Conservation (phyloP, 2,329 filamentous ascomycete species). For the Parascedosporium putredinis region DNA sequence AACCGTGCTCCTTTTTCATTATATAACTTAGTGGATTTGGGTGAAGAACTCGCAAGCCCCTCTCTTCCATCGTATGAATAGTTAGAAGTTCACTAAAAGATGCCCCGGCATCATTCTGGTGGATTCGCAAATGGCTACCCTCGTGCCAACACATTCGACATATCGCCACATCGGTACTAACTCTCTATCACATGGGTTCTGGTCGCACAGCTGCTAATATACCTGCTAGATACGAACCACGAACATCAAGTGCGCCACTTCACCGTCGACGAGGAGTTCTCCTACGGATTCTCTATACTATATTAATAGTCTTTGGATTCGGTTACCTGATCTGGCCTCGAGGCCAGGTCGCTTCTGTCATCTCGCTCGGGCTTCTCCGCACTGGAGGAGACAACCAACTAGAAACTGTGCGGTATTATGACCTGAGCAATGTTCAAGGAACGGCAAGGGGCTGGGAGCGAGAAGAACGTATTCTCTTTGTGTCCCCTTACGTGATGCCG, state of each 20-base stretch:
- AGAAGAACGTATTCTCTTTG: slow-evolving; percentile 93
- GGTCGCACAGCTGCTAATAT: background rate
- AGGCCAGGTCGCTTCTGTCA: slow-evolving; percentile 49
- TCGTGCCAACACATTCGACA: slow-evolving; percentile 68
- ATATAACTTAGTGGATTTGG: no score
- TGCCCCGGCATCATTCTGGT: slow-evolving; percentile 69
- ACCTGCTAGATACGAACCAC: slow-evolving; percentile 67
- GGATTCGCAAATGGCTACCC: slow-evolving; percentile 81
- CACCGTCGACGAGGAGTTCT: slow-evolving; percentile 66
- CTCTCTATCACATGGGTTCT: background rate
- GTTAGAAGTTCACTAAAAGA: slow-evolving; percentile 45
- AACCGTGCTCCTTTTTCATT: no score
- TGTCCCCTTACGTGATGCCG: slow-evolving; percentile 85
- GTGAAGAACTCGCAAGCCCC: no score
- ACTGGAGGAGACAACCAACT: slow-evolving; percentile 63
- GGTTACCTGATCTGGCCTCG: slow-evolving; percentile 67
- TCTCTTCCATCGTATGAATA: background rate
- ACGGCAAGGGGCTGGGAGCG: slow-evolving; percentile 91
- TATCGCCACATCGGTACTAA: slow-evolving; percentile 75
- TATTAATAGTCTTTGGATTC: slow-evolving; percentile 53
- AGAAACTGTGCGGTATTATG: slow-evolving; percentile 95
- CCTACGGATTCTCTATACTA: slow-evolving; percentile 51
- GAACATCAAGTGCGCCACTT: slow-evolving; percentile 59
- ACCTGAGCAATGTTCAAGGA: slow-evolving; percentile 82
- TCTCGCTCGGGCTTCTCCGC: slow-evolving; percentile 61